Percentiles rank a stretch among this genome's conserved stretches.
phyloP scores from a whole-genome alignment of 495 filamentous ascomycete genomes.

The Penicillium goetzii region DNA sequence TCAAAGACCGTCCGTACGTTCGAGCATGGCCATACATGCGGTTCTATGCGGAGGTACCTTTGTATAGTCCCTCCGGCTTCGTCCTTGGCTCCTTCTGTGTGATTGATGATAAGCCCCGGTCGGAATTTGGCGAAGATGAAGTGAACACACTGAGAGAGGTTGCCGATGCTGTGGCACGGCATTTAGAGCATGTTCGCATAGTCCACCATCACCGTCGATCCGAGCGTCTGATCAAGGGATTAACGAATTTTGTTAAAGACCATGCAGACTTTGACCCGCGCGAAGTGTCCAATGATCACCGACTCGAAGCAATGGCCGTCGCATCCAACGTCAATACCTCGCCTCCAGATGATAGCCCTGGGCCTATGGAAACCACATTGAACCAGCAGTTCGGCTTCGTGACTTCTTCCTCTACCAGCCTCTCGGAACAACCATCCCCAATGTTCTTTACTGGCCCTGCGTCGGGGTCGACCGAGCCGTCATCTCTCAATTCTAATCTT shows the following conservation, averaged over 20 bases:
- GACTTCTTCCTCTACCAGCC: slow-evolving; percentile 11
- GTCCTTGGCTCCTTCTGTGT: slow-evolving; percentile 66
- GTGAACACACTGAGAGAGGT: slow-evolving; percentile 36
- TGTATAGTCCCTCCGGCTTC: slow-evolving; percentile 60
- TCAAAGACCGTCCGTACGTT: slow-evolving; percentile 49
- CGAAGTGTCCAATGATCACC: slow-evolving; percentile 22
- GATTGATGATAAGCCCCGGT: slow-evolving; percentile 56
- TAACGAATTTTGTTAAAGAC: slow-evolving; percentile 39
- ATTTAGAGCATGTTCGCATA: slow-evolving; percentile 41
- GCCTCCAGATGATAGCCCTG: background rate
- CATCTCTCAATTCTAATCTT: slow-evolving; percentile 20
- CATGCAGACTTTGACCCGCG: slow-evolving; percentile 34
- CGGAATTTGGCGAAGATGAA: slow-evolving; percentile 35
- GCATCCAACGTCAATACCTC: slow-evolving; percentile 5
- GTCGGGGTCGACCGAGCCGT: slow-evolving; percentile 14
- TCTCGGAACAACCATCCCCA: slow-evolving; percentile 12
- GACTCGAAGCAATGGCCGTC: slow-evolving; percentile 12
- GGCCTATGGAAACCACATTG: background rate
- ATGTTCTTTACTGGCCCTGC: slow-evolving; percentile 10
- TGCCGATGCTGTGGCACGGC: slow-evolving; percentile 35
- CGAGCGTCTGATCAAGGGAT: slow-evolving; percentile 36
- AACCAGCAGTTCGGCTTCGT: slow-evolving; percentile 6
- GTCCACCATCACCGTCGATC: slow-evolving; percentile 33
- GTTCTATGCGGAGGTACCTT: slow-evolving; percentile 68
- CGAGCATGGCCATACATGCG: slow-evolving; percentile 45